Evolutionary conservation across 345 rosid genomes (phyloP), one percentile per base, ranked within the genome.

Genomic region (Hibiscus syriacus): DNA sequence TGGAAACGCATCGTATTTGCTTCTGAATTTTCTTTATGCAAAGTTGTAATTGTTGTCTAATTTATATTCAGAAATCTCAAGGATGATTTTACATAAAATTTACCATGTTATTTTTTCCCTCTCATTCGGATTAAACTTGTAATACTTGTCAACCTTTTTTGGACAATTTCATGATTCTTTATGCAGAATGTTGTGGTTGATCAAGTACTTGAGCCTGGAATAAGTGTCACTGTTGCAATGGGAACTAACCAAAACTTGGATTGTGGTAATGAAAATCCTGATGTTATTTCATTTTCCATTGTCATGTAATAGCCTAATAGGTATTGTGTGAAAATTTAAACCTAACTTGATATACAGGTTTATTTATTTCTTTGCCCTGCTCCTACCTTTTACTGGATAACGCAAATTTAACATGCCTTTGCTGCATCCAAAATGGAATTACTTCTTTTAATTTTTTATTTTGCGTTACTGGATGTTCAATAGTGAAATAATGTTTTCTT

Each of bases 151-250:
- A 38, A 38, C n/a, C n/a, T 9, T 38, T 38, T 38, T 38, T 38
- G 41, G 41, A 38, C 41, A 10, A 38, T 54, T 75, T 55, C 14
- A 25, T 81, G 29, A 59, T 62, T 43, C 8, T 36, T 73, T 55
- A 65, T 80, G 84, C 87, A 94, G 98, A 82, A 78, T 79, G 81
- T 93, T 72, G 70, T 71, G 11, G 71, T 90, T 73, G 83, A 86
- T 80, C 84, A 85, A 88, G 80, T 67, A 45, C 83, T 86, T 77
- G 88, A 80, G 70, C 88, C 98, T 12, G 93, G 95, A 55, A 71
- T 77, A 64, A 86, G 99, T 83, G 92, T 91, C 39, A 94, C 99
- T 0, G 92, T 91, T 59, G 91, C 88, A 43, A 89, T 94, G 99
- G 98, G 99, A 72, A 66, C 76, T 25, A 55, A 82, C 73, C 83